Conservation (phyloP, 768 basidiomycete species). For the Termitomyces sp. region DNA sequence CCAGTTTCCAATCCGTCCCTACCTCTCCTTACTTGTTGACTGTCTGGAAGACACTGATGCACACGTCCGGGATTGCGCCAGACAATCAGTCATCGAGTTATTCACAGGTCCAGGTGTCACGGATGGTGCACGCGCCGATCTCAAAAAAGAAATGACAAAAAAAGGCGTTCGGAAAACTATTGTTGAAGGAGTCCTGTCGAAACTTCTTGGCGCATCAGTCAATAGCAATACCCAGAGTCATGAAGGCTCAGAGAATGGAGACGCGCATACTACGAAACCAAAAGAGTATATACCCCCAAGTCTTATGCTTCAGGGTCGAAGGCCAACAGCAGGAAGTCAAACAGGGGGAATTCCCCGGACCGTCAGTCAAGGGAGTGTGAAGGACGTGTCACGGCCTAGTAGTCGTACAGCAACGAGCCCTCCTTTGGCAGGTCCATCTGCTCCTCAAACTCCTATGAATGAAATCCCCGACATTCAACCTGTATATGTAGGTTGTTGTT, state of each 20-base stretch:
- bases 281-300: conserved; percentile 80
- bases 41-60: conserved; percentile 89
- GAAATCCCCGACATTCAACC: conserved; percentile 54
- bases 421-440: conserved; percentile 35
- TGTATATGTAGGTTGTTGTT: conserved; percentile 58
- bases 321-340: conserved; percentile 42
- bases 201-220: conserved; percentile 51
- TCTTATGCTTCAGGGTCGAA: conserved; percentile 55
- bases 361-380: conserved; percentile 48
- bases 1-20: conserved; percentile 79
- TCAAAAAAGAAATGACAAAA: conserved; percentile 89
- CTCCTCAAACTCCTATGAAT: conserved; percentile 32
- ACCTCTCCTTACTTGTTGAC: conserved; percentile 76
- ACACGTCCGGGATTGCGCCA: conserved; percentile 84
- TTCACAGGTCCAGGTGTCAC: conserved; percentile 83
- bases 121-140: conserved; percentile 85
- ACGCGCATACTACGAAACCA: conserved; percentile 34
- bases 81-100: conserved; percentile 76
- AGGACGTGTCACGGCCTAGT: conserved; percentile 51
- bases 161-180: conserved; percentile 87
- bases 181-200: conserved; percentile 73
- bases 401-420: conserved; percentile 54
- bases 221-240: conserved; percentile 46
- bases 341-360: conserved; percentile 39
- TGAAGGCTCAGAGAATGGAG: conserved; percentile 63